A percentile compares a stretch with the other conserved stretches of the same genome.
Evolutionary conservation across 495 filamentous ascomycete species (phyloP).

Genomic region (Apodospora peruviana): DNA sequence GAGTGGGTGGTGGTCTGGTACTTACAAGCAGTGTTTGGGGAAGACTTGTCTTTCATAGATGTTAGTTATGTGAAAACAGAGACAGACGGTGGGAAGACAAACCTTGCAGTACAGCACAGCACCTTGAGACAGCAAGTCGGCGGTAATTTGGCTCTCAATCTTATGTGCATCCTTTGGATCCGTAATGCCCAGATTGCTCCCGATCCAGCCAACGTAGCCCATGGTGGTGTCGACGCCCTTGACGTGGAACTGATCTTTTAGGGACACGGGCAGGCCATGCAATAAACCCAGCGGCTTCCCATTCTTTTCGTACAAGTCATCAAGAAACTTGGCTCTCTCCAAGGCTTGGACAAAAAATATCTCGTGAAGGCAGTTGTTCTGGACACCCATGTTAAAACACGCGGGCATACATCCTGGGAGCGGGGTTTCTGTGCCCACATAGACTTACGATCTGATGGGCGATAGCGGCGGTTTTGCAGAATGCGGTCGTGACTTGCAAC

Average conservation of each 20-base stretch:
- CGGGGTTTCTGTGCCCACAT: not conserved
- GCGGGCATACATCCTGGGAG: not conserved
- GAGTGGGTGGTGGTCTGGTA: too few relatives aligned
- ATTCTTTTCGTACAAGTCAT: constrained; percentile 42
- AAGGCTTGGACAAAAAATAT: constrained; percentile 60
- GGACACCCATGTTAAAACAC: not conserved
- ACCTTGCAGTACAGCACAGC: constrained; percentile 57
- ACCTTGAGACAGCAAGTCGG: constrained; percentile 32
- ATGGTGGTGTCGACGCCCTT: constrained; percentile 46
- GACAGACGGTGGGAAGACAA: not conserved
- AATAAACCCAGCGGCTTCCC: constrained; percentile 53
- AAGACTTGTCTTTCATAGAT: constrained; percentile 46
- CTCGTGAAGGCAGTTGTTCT: constrained; percentile 58
- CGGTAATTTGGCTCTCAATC: constrained; percentile 39
- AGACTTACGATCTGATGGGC: constrained; percentile 52
- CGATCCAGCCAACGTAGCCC: constrained; percentile 28
- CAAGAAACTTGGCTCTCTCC: constrained; percentile 51
- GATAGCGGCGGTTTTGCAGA: constrained; percentile 50
- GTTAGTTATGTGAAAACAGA: not conserved
- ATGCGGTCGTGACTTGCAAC: constrained; percentile 34
- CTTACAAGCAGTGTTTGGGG: constrained; percentile 47
- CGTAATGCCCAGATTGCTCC: constrained; percentile 48
- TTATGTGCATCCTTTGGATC: constrained; percentile 43
- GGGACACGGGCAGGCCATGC: constrained; percentile 60
- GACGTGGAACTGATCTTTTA: constrained; percentile 65